phyloP scores from a whole-genome alignment of 768 basidiomycete genomes.

The Collybia sordida region DNA sequence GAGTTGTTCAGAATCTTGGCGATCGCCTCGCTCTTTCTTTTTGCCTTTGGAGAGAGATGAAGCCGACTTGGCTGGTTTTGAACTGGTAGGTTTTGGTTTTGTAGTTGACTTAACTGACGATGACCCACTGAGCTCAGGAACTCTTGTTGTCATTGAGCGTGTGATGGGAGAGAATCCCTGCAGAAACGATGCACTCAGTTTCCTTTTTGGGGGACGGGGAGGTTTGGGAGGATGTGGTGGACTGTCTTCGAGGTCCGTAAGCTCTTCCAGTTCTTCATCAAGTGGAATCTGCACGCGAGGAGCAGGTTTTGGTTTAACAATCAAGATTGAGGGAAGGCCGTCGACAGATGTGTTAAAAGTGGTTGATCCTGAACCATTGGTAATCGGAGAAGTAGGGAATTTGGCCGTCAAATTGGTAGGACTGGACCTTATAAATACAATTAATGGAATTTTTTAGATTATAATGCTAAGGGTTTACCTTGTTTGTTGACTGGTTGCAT shows the following conservation, averaged over 20 bases:
- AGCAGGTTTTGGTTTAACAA: conserved; percentile 15
- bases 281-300: not conserved
- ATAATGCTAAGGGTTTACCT: conserved; percentile 5
- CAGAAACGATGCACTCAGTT: not conserved
- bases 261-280: not conserved
- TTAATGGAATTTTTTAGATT: not conserved
- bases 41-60: conserved; percentile 3
- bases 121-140: not conserved
- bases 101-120: too few species aligned
- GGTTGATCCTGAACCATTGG: too few species aligned
- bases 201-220: not conserved
- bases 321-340: conserved; percentile 31
- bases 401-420: too few species aligned
- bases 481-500: conserved; percentile 1
- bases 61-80: too few species aligned
- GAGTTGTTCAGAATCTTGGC: not conserved
- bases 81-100: too few species aligned
- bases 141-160: not conserved
- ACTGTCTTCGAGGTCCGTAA: conserved; percentile 1
- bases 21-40: too few species aligned
- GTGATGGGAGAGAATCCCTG: too few species aligned
- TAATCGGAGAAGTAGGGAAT: too few species aligned
- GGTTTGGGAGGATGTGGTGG: conserved; percentile 5
- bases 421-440: too few species aligned
- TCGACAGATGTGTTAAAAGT: conserved; percentile 1